Conservation (phyloP, 1,284 basidiomycete genomes). For the Apiotrichum laibachii region DNA sequence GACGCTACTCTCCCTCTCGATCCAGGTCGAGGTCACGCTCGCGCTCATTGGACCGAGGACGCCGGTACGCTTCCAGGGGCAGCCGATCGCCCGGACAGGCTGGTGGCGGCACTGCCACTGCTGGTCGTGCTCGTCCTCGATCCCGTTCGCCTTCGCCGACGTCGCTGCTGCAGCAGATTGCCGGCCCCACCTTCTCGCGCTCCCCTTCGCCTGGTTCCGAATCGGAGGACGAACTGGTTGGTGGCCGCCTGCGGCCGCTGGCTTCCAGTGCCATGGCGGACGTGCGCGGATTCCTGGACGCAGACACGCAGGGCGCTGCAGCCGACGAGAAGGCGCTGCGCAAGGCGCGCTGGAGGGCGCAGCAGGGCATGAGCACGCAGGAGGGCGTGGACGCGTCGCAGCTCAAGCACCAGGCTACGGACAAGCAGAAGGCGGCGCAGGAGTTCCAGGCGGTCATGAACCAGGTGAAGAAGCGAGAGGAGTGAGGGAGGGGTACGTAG, state of each 20-base stretch:
- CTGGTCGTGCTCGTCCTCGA: too few species aligned
- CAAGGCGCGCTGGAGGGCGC: conserved; percentile 69
- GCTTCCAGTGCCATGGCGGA: conserved; percentile 72
- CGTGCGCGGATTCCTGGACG: conserved; percentile 71
- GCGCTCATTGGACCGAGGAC: conserved; percentile 1
- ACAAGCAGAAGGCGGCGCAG: conserved; percentile 45
- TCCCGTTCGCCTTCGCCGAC: too few species aligned
- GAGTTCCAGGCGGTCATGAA: conserved; percentile 49
- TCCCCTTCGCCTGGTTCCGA: conserved; percentile 34
- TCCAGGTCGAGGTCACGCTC: neutral
- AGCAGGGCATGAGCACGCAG: conserved; percentile 49
- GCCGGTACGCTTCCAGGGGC: neutral
- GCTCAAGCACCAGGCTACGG: conserved; percentile 30
- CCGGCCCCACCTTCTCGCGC: conserved; percentile 20
- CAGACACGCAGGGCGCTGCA: conserved; percentile 65
- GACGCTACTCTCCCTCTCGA: too few species aligned
- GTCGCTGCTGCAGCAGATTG: conserved; percentile 11
- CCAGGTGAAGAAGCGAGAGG: conserved; percentile 42
- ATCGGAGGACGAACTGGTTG: conserved; percentile 48
- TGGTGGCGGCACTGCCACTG: too few species aligned
- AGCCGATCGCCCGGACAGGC: conserved; percentile 6
- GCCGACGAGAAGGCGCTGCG: conserved; percentile 63
- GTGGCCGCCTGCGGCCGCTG: conserved; percentile 55
- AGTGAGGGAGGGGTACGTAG: neutral
- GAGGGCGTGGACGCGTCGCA: conserved; percentile 29